These are phyloP conservation scores for Apium graveolens DNA, from an alignment of 129 eudicot genomes.

Conservation along the genomic window DNA sequence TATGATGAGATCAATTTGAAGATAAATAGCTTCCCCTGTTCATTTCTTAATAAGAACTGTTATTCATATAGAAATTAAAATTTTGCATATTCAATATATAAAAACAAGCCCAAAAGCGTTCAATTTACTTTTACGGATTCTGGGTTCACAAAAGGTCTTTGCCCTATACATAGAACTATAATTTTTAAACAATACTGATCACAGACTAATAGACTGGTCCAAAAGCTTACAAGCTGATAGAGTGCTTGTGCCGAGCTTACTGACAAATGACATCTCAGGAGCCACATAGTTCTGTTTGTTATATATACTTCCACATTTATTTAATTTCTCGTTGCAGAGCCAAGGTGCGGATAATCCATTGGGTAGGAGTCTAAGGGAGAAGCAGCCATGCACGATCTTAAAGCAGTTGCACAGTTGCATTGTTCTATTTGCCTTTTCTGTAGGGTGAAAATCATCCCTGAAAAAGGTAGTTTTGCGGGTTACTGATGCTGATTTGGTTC, in stretches of 20 bases:
- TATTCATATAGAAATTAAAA: too few species aligned
- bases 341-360: background rate
- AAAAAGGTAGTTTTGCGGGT: slow-evolving; percentile 20
- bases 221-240: background rate
- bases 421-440: slow-evolving; percentile 27
- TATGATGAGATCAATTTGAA: background rate
- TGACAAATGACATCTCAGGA: background rate
- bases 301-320: background rate
- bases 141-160: too few species aligned
- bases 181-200: too few species aligned
- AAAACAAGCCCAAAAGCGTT: too few species aligned
- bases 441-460: slow-evolving; percentile 44
- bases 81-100: too few species aligned
- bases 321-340: background rate
- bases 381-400: slow-evolving; percentile 4
- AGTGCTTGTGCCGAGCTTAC: background rate
- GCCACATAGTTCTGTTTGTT: background rate
- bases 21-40: too few species aligned
- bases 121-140: too few species aligned
- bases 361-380: slow-evolving; percentile 14
- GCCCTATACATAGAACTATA: too few species aligned
- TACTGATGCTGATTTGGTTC: slow-evolving; percentile 14
- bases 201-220: background rate
- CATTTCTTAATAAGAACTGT: too few species aligned
- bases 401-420: background rate